Evolutionary conservation across 352 stramenopile species (phyloP), one percentile per base, ranked within the genome.

Genomic region (Globisporangium spiculum): DNA sequence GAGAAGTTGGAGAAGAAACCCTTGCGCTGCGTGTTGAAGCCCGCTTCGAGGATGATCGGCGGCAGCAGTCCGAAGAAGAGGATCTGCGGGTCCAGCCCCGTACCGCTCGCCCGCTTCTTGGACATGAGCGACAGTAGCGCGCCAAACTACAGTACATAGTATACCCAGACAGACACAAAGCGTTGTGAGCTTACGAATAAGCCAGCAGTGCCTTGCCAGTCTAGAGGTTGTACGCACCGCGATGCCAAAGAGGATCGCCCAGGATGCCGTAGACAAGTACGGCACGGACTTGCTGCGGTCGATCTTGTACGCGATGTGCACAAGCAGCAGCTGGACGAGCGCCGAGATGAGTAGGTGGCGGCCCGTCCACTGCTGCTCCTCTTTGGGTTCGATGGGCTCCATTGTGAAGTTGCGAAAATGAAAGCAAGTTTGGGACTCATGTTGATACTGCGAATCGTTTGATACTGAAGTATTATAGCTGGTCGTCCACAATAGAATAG

Each of bases 41-140:
- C 81, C 0, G 81, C 81, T 63, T 90, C 81, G 38, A 88, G 67
- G 65, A 90, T 90, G 75, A 90, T 90, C 16, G 81, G 81, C 24
- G 81, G 81, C 38, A 90, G 65, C 44, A 90, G 48, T 1, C 79
- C 81, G 53, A 86, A 85, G 71, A 90, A 90, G 3, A 90, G 71
- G 20, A 84, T 71, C 61, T 86, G 59, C 16, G 79, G 79, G 46
- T 88, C 71, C 9, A 90, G 57, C 0, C 81, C 79, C 36, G 67
- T 69, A n/a, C 67, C 73, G 24, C 63, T 50, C 7, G 73, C 74
- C 20, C 69, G 76, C 60, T 62, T 66, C 54, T 76, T 59, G 22
- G 74, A 80, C 38, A 78, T 57, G 55, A 70, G 41, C 22, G 69
- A 60, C 14, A 84, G 64, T 48, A 84, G 36, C 3, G 27, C 66